Evolutionary conservation across 2,329 filamentous ascomycete genomes (phyloP).

Genomic region (Penicillium psychrosexuale): DNA sequence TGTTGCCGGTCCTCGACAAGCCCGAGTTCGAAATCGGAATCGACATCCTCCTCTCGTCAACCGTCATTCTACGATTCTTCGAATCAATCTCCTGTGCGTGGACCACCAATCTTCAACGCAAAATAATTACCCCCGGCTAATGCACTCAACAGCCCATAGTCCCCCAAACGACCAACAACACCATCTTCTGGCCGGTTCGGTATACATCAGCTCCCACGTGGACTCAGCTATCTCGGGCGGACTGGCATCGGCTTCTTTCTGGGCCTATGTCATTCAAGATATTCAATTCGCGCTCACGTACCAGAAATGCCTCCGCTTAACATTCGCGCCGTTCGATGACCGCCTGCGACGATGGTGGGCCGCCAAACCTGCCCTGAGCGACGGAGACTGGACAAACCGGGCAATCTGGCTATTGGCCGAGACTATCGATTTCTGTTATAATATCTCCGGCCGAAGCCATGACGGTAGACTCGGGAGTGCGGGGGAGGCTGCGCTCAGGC

Average conservation of each 20-base stretch:
- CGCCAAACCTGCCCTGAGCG: conserved; percentile 22
- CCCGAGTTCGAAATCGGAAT: conserved; percentile 31
- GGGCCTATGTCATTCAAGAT: conserved; percentile 38
- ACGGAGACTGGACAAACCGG: conserved; percentile 34
- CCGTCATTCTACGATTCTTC: conserved; percentile 36
- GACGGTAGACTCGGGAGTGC: conserved; percentile 16
- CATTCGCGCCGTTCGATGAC: conserved; percentile 32
- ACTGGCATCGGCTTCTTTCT: conserved; percentile 36
- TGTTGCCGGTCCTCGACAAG: conserved; percentile 33
- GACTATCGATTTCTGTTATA: conserved; percentile 35
- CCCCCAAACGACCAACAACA: conserved; percentile 35
- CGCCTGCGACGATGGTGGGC: conserved; percentile 30
- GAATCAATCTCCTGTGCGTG: conserved; percentile 36
- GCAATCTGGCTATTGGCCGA: conserved; percentile 36
- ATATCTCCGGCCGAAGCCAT: conserved; percentile 19
- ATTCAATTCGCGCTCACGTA: conserved; percentile 35
- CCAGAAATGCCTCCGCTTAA: conserved; percentile 32
- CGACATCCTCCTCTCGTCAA: conserved; percentile 35
- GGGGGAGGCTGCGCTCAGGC: conserved; percentile 21
- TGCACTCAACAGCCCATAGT: conserved; percentile 24
- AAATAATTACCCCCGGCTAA: background rate
- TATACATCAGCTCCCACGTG: conserved; percentile 36
- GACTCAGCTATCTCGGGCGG: conserved; percentile 34
- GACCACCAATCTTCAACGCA: background rate
- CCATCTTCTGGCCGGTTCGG: conserved; percentile 35